phyloP scores from a whole-genome alignment of 163 green algal genomes.

The Volvox carteri region DNA sequence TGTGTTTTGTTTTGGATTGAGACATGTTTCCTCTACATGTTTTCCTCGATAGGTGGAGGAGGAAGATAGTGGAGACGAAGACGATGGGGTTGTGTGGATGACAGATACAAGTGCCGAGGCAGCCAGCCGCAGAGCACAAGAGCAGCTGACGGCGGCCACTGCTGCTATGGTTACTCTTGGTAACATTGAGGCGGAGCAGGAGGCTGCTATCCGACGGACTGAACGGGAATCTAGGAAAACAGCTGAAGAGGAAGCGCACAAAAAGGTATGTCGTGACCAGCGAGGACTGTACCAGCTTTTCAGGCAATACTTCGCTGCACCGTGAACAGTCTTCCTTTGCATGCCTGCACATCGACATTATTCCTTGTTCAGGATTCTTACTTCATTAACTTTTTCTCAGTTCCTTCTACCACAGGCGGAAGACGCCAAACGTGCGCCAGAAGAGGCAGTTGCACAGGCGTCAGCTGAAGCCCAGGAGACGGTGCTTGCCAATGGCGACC shows the following conservation, averaged over 20 bases:
- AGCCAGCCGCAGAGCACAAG: conserved; percentile 80
- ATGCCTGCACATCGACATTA: too few species aligned
- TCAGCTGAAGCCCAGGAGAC: conserved; percentile 42
- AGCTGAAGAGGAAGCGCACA: conserved; percentile 69
- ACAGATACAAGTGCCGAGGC: conserved; percentile 61
- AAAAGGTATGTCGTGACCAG: too few species aligned
- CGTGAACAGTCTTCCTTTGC: too few species aligned
- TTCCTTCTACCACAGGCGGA: conserved; percentile 18
- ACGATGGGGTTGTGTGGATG: conserved; percentile 58
- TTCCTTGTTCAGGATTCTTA: too few species aligned
- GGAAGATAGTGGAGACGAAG: conserved; percentile 74
- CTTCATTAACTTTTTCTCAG: too few species aligned
- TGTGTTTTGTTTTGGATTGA: too few species aligned
- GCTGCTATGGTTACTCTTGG: conserved; percentile 86
- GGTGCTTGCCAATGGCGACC: conserved; percentile 30
- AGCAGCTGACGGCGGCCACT: conserved; percentile 93
- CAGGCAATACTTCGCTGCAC: too few species aligned
- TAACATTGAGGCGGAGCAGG: conserved; percentile 88
- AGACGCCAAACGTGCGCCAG: conserved; percentile 10
- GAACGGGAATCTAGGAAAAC: conserved; percentile 66
- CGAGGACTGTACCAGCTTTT: too few species aligned
- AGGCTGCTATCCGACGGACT: conserved; percentile 70
- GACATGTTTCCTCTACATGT: too few species aligned
- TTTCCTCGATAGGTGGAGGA: conserved; percentile 57
- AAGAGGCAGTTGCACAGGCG: conserved; percentile 57